These are phyloP conservation scores for Linnemannia elongata DNA, from an alignment of 192 early-diverging fungal species.

Conservation along the genomic window DNA sequence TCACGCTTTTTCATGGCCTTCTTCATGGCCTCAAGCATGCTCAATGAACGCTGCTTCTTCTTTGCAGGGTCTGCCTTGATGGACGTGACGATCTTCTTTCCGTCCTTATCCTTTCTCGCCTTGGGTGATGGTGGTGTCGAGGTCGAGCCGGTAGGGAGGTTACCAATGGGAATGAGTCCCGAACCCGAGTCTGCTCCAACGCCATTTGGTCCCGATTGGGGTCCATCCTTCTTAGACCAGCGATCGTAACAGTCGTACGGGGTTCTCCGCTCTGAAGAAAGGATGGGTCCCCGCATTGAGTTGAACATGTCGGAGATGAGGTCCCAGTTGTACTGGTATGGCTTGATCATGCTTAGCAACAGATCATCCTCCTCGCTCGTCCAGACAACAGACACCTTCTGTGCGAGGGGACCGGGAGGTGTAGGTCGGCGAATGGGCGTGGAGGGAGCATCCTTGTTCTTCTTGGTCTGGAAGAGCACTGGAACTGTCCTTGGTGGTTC, in stretches of 20 bases:
- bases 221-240: conserved; percentile 67
- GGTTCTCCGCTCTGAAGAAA: conserved; percentile 64
- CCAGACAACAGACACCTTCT: conserved; percentile 56
- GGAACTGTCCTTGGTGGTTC: conserved; percentile 58
- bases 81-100: conserved; percentile 44
- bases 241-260: conserved; percentile 78
- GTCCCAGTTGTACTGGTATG: conserved; percentile 77
- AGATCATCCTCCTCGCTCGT: conserved; percentile 69
- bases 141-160: conserved; percentile 26
- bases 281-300: conserved; percentile 60
- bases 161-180: conserved; percentile 37
- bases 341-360: conserved; percentile 66
- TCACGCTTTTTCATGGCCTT: conserved; percentile 71
- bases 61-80: conserved; percentile 59
- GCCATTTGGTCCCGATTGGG: conserved; percentile 12
- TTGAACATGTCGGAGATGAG: conserved; percentile 74
- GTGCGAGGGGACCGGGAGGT: conserved; percentile 31
- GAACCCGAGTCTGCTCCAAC: conserved; percentile 19
- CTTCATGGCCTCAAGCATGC: conserved; percentile 73
- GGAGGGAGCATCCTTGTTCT: conserved; percentile 42
- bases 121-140: conserved; percentile 43
- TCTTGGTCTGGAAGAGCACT: conserved; percentile 48
- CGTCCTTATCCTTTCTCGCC: conserved; percentile 53
- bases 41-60: conserved; percentile 66
- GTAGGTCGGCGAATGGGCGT: conserved; percentile 46